Percentiles rank a stretch among this genome's conserved stretches.
phyloP scores from a whole-genome alignment of 441 rosid species.

The Brassica balearica region DNA sequence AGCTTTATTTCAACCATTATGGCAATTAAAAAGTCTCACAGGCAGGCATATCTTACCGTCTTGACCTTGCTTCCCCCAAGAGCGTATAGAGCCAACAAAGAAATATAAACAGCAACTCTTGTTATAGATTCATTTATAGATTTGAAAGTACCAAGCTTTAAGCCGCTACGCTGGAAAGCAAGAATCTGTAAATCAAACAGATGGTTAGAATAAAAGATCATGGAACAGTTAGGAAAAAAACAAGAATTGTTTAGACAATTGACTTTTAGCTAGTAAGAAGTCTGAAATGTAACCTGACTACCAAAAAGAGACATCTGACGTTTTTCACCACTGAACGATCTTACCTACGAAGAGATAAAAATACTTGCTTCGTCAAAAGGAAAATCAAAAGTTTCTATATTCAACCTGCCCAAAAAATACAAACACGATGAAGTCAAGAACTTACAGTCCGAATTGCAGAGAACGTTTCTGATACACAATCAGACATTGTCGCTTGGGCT shows the following conservation, averaged over 20 bases:
- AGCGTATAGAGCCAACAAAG: conserved; percentile 81
- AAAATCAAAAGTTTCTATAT: conserved; percentile 6
- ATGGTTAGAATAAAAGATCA: conserved; percentile 28
- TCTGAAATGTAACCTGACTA: conserved; percentile 60
- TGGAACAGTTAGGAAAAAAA: neutral
- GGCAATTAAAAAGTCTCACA: conserved; percentile 27
- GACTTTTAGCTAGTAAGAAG: conserved; percentile 26
- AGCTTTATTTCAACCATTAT: conserved; percentile 17
- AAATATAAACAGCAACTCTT: conserved; percentile 86
- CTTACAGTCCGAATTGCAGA: conserved; percentile 95
- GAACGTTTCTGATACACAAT: conserved; percentile 92
- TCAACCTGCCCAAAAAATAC: conserved; percentile 7
- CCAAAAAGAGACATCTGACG: conserved; percentile 89
- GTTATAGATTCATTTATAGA: conserved; percentile 91
- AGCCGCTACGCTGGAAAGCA: conserved; percentile 80
- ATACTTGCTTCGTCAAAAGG: conserved; percentile 30
- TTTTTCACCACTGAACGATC: conserved; percentile 96
- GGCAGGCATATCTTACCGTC: conserved; percentile 66
- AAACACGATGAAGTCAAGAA: conserved; percentile 30
- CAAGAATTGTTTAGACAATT: neutral
- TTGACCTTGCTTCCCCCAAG: conserved; percentile 98
- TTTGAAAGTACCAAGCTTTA: conserved; percentile 92
- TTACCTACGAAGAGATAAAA: conserved; percentile 61
- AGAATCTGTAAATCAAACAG: conserved; percentile 67
- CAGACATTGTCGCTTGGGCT: conserved; percentile 93